Percentiles rank a stretch among this genome's conserved stretches.
phyloP scores from a whole-genome alignment of 768 basidiomycete species.

The Suillus variegatus region DNA sequence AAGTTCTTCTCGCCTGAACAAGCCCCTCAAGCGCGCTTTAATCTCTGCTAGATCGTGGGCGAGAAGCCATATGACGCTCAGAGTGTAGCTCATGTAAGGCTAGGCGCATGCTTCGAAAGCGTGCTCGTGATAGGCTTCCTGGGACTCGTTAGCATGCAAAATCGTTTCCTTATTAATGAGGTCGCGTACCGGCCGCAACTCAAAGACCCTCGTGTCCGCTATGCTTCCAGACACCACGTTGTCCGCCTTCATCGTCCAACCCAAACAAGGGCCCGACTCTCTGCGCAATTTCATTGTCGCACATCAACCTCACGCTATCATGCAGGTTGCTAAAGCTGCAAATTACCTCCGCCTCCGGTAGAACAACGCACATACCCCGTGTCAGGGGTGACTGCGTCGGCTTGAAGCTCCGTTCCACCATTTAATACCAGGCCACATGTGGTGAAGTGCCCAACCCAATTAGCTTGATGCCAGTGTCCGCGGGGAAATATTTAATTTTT shows the following conservation, averaged over 20 bases:
- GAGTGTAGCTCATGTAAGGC: slow-evolving; percentile 26
- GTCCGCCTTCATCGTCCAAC: slow-evolving; percentile 63
- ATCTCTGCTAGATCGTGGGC: slow-evolving; percentile 23
- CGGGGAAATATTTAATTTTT: neutral
- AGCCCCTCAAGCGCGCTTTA: slow-evolving; percentile 29
- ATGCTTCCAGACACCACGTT: slow-evolving; percentile 42
- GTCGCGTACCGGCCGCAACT: slow-evolving; percentile 22
- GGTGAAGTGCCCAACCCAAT: slow-evolving; percentile 32
- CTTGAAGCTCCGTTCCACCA: slow-evolving; percentile 27
- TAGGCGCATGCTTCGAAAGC: slow-evolving; percentile 31
- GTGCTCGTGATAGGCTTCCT: slow-evolving; percentile 25
- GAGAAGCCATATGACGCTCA: neutral
- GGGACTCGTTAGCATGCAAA: neutral
- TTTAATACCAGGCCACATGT: slow-evolving; percentile 28
- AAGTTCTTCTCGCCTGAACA: slow-evolving; percentile 19
- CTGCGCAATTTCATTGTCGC: slow-evolving; percentile 45
- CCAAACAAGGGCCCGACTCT: slow-evolving; percentile 63
- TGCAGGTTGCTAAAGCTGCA: slow-evolving; percentile 48
- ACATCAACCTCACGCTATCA: slow-evolving; percentile 41
- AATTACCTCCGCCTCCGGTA: neutral
- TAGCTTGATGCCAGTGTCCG: slow-evolving; percentile 47
- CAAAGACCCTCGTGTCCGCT: slow-evolving; percentile 38
- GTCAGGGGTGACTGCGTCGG: slow-evolving; percentile 35
- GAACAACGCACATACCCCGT: slow-evolving; percentile 28
- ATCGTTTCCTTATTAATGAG: neutral